These are phyloP conservation scores for Hypoxylon crocopeplum DNA, from an alignment of 495 filamentous ascomycete species.

Conservation along the genomic window DNA sequence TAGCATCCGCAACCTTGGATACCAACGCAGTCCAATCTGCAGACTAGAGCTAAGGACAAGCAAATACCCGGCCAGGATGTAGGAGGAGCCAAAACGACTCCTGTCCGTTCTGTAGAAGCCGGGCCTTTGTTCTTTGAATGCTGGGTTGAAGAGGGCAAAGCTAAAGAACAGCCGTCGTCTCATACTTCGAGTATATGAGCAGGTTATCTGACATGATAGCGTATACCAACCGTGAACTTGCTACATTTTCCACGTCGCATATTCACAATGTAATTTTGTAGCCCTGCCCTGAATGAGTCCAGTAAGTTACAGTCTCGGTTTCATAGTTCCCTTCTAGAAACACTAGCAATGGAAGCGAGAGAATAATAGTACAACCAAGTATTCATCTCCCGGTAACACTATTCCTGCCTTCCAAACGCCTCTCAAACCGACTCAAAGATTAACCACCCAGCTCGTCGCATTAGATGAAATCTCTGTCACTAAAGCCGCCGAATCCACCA, in stretches of 20 bases:
- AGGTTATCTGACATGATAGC: not conserved
- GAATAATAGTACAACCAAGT: slow-evolving; percentile 8
- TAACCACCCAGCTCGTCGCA: not conserved
- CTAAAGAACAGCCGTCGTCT: slow-evolving; percentile 35
- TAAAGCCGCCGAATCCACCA: slow-evolving; percentile 42
- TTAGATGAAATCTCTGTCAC: slow-evolving; percentile 53
- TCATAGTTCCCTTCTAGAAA: not conserved
- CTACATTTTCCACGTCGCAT: not conserved
- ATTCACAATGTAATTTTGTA: not conserved
- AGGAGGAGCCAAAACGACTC: slow-evolving; percentile 56
- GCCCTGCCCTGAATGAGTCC: not conserved
- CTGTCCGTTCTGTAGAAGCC: slow-evolving; percentile 66
- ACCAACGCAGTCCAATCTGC: slow-evolving; percentile 60
- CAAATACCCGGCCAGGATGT: slow-evolving; percentile 47
- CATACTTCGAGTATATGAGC: slow-evolving; percentile 15
- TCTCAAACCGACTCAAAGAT: not conserved
- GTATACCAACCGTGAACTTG: not conserved
- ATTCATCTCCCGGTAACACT: not conserved
- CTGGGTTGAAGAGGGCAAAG: slow-evolving; percentile 67
- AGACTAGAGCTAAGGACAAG: slow-evolving; percentile 47
- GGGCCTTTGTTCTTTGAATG: slow-evolving; percentile 71
- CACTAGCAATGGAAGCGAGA: slow-evolving; percentile 7
- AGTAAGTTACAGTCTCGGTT: slow-evolving; percentile 5
- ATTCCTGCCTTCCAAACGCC: not conserved
- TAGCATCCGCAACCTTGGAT: slow-evolving; percentile 73